Base-by-base conservation (phyloP, 257 asterid species). In the Penstemon eatonii region DNA sequence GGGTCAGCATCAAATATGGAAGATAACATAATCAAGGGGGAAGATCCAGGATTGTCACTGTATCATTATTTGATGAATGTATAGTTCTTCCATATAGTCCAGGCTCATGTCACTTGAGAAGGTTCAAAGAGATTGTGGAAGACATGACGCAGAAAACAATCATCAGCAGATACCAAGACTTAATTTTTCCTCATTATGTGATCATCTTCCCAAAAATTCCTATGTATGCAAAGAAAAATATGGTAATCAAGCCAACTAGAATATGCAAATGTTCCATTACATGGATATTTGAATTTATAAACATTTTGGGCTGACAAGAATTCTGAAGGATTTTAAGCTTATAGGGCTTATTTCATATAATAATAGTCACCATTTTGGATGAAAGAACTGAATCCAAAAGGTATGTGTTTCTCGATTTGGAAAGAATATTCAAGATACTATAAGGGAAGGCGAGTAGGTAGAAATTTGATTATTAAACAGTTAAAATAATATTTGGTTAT, bases 51-150 rank as follows among this genome's bases (percentile, higher is more conserved):
- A 3, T 13, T 8, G 67, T 3, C 43, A 37, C 33, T 42, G 4
- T 12, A 15, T 25, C 33, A 25, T n/a, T 44, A 42, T 46, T 45
- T 46, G 9, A 63, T 8, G 38, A 15, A 15, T 45, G 10, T 56
- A 45, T 19, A 63, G 40, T 63, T 25, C 1, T 63, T 19, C 19
- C 67, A 5, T 59, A 37, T 63, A 63, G 66, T 4, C 44, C 50
- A 61, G 33, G 33, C 33, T 25, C 37, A 4, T 61, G 41, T 36
- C 45, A 61, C 7, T 61, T 6, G 6, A 43, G 45, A 25, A 18
- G 66, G 53, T 61, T 33, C 15, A 44, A 7, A 61, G 41, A 44
- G 41, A 15, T 8, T 43, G 66, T 61, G 19, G 19, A 37, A 62
- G 46, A 42, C 7, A 13, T 12, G 38, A 62, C 19, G 45, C 7